Evolutionary conservation across 2,329 filamentous ascomycete species (phyloP).

Genomic region (Lasiodiplodia hormozganensis): DNA sequence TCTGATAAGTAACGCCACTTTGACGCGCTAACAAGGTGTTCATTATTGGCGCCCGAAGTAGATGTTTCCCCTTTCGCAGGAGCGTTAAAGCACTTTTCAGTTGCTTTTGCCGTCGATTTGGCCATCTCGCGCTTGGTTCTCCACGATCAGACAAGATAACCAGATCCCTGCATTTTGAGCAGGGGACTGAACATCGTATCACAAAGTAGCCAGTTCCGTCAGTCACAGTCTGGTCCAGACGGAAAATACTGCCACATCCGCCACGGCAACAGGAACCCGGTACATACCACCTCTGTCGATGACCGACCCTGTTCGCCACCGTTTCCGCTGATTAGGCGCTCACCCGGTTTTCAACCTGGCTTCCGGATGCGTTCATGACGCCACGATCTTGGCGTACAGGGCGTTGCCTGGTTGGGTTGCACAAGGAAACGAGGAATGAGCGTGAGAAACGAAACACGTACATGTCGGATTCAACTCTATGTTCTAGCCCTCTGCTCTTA

Average conservation of each 20-base stretch:
- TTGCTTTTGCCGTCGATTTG: background rate
- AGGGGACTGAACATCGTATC: background rate
- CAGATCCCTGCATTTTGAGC: constrained; percentile 6
- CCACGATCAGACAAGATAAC: constrained; percentile 10
- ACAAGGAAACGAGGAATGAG: background rate
- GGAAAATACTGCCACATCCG: background rate
- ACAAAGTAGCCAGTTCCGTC: background rate
- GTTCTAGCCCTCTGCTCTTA: background rate
- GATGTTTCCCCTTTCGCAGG: background rate
- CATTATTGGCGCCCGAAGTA: background rate
- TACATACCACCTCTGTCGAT: background rate
- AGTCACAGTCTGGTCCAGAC: background rate
- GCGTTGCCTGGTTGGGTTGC: background rate
- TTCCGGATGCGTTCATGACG: background rate
- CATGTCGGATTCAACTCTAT: background rate
- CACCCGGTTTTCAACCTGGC: background rate
- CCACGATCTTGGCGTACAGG: background rate
- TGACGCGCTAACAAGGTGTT: too few relatives aligned
- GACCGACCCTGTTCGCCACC: background rate
- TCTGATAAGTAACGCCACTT: background rate
- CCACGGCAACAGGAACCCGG: background rate
- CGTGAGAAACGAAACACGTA: background rate
- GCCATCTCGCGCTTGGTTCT: background rate
- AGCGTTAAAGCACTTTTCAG: background rate
- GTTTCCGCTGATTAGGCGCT: background rate